Conservation (phyloP, 352 stramenopile genomes). For the Phytophthora sansomeana region DNA sequence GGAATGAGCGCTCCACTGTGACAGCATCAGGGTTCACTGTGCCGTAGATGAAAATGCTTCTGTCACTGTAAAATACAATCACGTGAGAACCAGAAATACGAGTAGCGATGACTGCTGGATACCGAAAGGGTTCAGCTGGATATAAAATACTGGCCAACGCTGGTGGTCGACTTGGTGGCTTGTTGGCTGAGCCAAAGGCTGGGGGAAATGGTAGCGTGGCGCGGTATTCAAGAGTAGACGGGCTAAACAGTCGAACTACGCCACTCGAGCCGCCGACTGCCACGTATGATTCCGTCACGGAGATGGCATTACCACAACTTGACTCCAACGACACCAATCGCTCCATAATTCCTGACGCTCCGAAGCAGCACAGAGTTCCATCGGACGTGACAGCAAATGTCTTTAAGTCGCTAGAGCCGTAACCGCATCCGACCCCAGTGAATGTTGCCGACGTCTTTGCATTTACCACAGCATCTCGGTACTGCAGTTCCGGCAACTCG, state of each 20-base stretch:
- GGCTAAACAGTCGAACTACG: slow-evolving; percentile 79
- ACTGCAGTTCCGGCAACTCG: slow-evolving; percentile 67
- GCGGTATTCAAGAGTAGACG: slow-evolving; percentile 75
- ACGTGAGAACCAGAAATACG: slow-evolving; percentile 70
- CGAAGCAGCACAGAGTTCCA: slow-evolving; percentile 83
- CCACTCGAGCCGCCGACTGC: slow-evolving; percentile 69
- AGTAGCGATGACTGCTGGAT: slow-evolving; percentile 64
- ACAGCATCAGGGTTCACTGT: slow-evolving; percentile 58
- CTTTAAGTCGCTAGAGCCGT: slow-evolving; percentile 63
- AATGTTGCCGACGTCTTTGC: slow-evolving; percentile 74
- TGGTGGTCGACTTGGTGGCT: not conserved
- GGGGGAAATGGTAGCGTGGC: slow-evolving; percentile 79
- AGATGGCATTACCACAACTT: slow-evolving; percentile 66
- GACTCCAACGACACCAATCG: slow-evolving; percentile 78
- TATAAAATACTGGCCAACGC: slow-evolving; percentile 42
- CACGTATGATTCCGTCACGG: slow-evolving; percentile 78
- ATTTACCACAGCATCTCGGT: slow-evolving; percentile 62
- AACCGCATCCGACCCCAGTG: slow-evolving; percentile 70
- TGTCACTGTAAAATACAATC: slow-evolving; percentile 80
- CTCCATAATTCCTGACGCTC: slow-evolving; percentile 76
- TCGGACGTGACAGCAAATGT: slow-evolving; percentile 78
- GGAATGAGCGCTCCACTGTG: slow-evolving; percentile 73
- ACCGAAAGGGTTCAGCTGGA: slow-evolving; percentile 59
- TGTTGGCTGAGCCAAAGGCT: slow-evolving; percentile 63
- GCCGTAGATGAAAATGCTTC: slow-evolving; percentile 84